A percentile compares a stretch with the other conserved stretches of the same genome.
phyloP scores from a whole-genome alignment of 2,329 filamentous ascomycete species.

The Pestalotiopsis sp. region DNA sequence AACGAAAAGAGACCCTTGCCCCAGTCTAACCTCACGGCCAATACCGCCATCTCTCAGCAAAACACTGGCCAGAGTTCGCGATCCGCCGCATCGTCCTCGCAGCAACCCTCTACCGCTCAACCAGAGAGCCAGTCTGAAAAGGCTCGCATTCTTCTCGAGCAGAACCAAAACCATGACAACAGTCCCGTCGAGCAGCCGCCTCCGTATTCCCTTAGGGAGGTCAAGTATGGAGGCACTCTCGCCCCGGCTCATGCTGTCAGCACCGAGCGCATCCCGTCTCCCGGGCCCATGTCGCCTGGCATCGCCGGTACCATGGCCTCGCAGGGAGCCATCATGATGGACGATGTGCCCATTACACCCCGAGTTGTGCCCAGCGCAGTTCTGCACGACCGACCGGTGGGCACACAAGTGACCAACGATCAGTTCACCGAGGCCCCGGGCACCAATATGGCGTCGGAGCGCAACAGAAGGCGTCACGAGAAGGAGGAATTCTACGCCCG shows the following conservation, averaged over 20 bases:
- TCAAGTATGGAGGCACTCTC: constrained; percentile 58
- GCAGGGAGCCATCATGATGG: constrained; percentile 60
- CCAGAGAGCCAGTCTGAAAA: constrained; percentile 36
- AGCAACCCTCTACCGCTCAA: constrained; percentile 19
- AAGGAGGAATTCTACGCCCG: constrained; percentile 64
- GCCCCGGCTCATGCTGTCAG: constrained; percentile 52
- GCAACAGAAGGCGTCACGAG: constrained; percentile 56
- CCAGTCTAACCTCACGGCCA: constrained; percentile 19
- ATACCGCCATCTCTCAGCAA: constrained; percentile 18
- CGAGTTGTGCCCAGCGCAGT: constrained; percentile 23
- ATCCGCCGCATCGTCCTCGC: constrained; percentile 28
- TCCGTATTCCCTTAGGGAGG: constrained; percentile 50
- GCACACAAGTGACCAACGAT: constrained; percentile 46
- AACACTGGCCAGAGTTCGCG: constrained; percentile 21
- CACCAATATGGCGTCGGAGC: constrained; percentile 46
- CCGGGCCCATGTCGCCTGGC: constrained; percentile 62
- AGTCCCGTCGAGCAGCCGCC: constrained; percentile 46
- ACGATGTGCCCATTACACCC: constrained; percentile 54
- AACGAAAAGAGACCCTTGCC: constrained; percentile 23
- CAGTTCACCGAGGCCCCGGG: constrained; percentile 42
- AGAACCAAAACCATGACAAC: constrained; percentile 25
- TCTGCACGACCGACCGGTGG: constrained; percentile 44
- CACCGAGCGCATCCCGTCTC: constrained; percentile 54
- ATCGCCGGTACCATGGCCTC: constrained; percentile 63
- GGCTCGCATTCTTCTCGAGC: constrained; percentile 37